These are phyloP conservation scores for Hevea brasiliensis DNA, from an alignment of 345 rosid species.

Conservation along the genomic window DNA sequence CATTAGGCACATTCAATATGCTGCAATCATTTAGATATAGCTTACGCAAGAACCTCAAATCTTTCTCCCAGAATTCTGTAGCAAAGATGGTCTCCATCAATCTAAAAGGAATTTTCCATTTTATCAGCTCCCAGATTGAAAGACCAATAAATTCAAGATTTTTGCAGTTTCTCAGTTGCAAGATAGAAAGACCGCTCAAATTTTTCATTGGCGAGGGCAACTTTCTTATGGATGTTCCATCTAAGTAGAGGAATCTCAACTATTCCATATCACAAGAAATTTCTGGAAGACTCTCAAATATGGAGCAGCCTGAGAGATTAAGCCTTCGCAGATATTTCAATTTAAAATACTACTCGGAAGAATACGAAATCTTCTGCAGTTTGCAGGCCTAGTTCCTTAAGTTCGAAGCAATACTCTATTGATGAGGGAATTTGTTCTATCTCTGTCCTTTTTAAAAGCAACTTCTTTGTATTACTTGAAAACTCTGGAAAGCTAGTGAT, in stretches of 20 bases:
- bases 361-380: conserved; percentile 4
- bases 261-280: not conserved
- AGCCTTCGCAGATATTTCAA: conserved; percentile 6
- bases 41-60: not conserved
- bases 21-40: too few species aligned
- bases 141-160: not conserved
- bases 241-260: not conserved
- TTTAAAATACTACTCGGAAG: conserved; percentile 6
- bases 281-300: not conserved
- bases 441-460: conserved; percentile 5
- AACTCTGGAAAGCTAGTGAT: conserved; percentile 7
- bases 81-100: conserved; percentile 9
- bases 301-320: conserved; percentile 1
- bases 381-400: not conserved
- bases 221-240: not conserved
- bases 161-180: not conserved
- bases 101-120: conserved; percentile 7
- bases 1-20: too few species aligned
- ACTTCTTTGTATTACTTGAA: not conserved
- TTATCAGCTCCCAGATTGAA: not conserved
- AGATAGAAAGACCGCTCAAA: too few species aligned
- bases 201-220: too few species aligned
- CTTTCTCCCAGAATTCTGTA: conserved; percentile 6
- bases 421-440: conserved; percentile 17
- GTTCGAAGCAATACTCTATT: not conserved